Base-by-base conservation (phyloP, 331 rosid species). In the Acacia concinna region DNA sequence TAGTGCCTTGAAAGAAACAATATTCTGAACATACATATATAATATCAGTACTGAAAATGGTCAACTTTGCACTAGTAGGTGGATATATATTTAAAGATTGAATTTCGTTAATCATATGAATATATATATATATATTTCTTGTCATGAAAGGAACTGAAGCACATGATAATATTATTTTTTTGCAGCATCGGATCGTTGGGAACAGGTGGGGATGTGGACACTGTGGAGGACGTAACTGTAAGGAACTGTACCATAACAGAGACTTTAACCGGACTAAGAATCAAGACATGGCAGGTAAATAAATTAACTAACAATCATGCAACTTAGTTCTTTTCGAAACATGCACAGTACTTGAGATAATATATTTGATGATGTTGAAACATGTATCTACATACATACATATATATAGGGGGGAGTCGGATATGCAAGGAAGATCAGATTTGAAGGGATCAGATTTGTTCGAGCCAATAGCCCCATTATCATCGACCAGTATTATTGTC, bases 151-250 rank as follows among this genome's bases (percentile, higher is more conserved):
- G 49, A 78, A 73, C 25, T 46, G 52, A 46, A 7, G n/a, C 25
- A 6, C 59, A 5, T 51, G 59, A 18, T 51, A 7, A 18, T 18
- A 0, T 10, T n/a, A n/a, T 5, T 37, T 43, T 52, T 76, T 49
- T 75, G 65, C 40, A 89, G 93, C 74, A 84, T 89, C 71, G 93
- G 91, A 74, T 85, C 89, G 30, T 78, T 89, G 78, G 93, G 93
- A 44, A 37, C 59, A 80, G 15, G 85, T 56, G 90, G 90, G 75
- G 78, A 51, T n/a, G 40, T 13, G 23, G 88, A 75, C 7, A 78
- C 10, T 28, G 91, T 78, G 56, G 87, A 89, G 82, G 88, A 84
- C 27, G 78, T 87, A 73, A 87, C 82, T 30, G 91, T 89, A 64
- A 13, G 32, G 15, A 82, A 87, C 66, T 87, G 91, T 49, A 85